These are phyloP conservation scores for Nakazawaea ishiwadae DNA, from an alignment of 805 yeast species.

Conservation along the genomic window DNA sequence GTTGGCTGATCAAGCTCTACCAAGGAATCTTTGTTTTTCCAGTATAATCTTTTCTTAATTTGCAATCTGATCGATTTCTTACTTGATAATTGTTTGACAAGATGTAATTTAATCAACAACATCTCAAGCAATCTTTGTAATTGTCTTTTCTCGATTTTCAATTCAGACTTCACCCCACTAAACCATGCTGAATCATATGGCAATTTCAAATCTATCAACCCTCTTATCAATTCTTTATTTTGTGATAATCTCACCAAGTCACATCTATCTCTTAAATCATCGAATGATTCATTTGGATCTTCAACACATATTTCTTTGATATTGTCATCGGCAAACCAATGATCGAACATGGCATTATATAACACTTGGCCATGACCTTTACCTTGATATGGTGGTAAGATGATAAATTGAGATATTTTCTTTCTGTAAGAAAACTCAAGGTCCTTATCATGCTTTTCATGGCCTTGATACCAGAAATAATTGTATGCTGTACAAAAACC, in stretches of 20 bases:
- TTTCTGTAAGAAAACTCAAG: slow-evolving; percentile 40
- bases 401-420: slow-evolving; percentile 82
- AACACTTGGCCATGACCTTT: slow-evolving; percentile 65
- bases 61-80: slow-evolving; percentile 45
- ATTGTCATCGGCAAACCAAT: slow-evolving; percentile 48
- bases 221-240: slow-evolving; percentile 22
- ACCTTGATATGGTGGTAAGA: slow-evolving; percentile 82
- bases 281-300: slow-evolving; percentile 92
- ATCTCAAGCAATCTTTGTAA: slow-evolving; percentile 75
- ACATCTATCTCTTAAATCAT: slow-evolving; percentile 79
- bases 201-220: slow-evolving; percentile 21
- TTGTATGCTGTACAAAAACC: slow-evolving; percentile 85
- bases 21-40: slow-evolving; percentile 78
- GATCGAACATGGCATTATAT: slow-evolving; percentile 49
- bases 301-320: slow-evolving; percentile 81
- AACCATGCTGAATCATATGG: slow-evolving; percentile 34
- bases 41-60: slow-evolving; percentile 71
- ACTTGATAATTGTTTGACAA: slow-evolving; percentile 17
- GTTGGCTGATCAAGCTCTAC: slow-evolving; percentile 57
- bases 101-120: slow-evolving; percentile 42
- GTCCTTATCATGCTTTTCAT: slow-evolving; percentile 41
- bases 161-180: slow-evolving; percentile 27
- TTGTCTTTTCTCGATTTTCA: slow-evolving; percentile 74
- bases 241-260: slow-evolving; percentile 54
- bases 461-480: slow-evolving; percentile 71